Conservation (phyloP, 805 yeast species). For the Yarrowia sp. region DNA sequence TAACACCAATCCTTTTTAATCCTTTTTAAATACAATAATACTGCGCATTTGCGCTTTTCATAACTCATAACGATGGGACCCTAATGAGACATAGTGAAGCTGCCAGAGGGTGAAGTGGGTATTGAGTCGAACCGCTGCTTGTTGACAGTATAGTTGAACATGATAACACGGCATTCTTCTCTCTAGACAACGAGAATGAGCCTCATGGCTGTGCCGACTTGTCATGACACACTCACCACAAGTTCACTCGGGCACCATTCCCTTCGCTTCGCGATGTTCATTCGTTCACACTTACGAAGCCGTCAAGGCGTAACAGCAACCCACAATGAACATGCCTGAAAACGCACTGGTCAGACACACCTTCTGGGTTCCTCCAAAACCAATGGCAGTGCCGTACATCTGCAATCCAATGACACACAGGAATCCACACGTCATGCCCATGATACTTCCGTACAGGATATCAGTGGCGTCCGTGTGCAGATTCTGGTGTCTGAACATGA, state of each 20-base stretch:
- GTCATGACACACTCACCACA: too few species aligned
- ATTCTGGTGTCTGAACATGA: constrained; percentile 54
- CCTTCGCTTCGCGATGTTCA: background rate
- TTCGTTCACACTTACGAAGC: background rate
- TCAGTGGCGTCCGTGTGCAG: constrained; percentile 49
- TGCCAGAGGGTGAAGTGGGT: too few species aligned
- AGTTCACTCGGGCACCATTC: too few species aligned
- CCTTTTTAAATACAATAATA: background rate
- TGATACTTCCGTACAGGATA: constrained; percentile 64
- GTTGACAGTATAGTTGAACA: too few species aligned
- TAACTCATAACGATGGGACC: background rate
- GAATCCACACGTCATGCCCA: constrained; percentile 84
- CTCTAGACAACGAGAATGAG: too few species aligned
- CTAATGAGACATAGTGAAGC: too few species aligned
- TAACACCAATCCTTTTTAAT: background rate
- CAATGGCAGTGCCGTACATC: constrained; percentile 83
- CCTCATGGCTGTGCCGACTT: too few species aligned
- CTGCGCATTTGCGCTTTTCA: background rate
- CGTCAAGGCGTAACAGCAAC: constrained; percentile 44
- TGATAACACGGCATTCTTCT: too few species aligned
- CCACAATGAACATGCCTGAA: constrained; percentile 64
- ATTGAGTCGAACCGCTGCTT: too few species aligned
- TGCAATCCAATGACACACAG: constrained; percentile 80
- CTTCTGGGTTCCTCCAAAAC: constrained; percentile 76
- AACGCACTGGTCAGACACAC: constrained; percentile 66